A percentile compares a stretch with the other conserved stretches of the same genome.
phyloP scores from a whole-genome alignment of 106 monocot species.

The Posidonia australis region DNA sequence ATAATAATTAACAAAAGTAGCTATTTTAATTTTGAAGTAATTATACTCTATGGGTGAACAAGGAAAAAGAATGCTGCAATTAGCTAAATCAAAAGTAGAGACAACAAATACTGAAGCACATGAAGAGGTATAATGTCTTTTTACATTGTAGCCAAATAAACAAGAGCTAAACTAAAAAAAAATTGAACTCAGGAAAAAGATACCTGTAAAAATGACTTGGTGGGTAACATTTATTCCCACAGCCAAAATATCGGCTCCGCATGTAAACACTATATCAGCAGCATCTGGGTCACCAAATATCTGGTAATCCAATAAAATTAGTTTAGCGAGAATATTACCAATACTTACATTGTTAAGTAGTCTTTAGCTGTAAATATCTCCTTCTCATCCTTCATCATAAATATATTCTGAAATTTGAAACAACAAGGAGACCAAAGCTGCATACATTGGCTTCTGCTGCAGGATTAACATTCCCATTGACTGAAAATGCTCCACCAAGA shows the following conservation, averaged over 20 bases:
- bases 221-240: slow-evolving; percentile 83
- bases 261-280: slow-evolving; percentile 89
- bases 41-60: no score
- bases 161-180: neutral
- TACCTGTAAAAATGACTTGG: slow-evolving; percentile 4
- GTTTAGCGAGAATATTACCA: neutral
- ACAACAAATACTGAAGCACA: no score
- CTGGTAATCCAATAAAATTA: slow-evolving; percentile 25
- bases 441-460: slow-evolving; percentile 95
- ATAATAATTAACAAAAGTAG: no score
- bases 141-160: no score
- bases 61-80: no score
- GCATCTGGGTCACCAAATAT: slow-evolving; percentile 96
- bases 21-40: no score
- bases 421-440: neutral
- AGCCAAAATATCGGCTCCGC: slow-evolving; percentile 82
- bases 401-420: neutral
- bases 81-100: no score
- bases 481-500: slow-evolving; percentile 95
- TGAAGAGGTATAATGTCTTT: no score
- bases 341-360: no score
- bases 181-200: neutral
- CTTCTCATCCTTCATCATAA: neutral
- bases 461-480: slow-evolving; percentile 98
- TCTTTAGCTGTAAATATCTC: neutral